Evolutionary conservation across 2,329 filamentous ascomycete species (phyloP), one percentile per base, ranked within the genome.

Genomic region (Fusarium dlaminii): DNA sequence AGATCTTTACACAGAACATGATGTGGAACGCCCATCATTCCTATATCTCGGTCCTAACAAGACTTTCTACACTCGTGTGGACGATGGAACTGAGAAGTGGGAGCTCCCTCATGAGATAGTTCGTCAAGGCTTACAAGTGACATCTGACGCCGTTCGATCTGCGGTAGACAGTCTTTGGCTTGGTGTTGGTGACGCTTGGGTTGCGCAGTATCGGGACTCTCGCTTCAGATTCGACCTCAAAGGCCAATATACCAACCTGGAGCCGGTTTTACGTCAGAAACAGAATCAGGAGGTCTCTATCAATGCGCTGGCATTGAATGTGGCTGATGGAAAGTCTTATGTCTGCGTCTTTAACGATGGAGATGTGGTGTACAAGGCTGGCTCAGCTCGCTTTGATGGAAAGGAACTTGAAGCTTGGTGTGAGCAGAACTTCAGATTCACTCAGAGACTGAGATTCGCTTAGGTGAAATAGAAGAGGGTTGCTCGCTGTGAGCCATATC

Each of bases 21-120:
- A 78, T 43, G 68, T 75, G 17, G 75, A 75, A n/a, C 73, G 76
- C 10, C 76, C 76, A 2, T 36, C 40, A 5, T 76, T 77, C 9
- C 48, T 77, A n/a, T 75, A 66, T 22, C 61, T 78, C 17, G 76
- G 76, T 2, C 68, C 64, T 4, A 32, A 64, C 43, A 60, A 62
- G 9, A 62, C 63, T n/a, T 78, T 69, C 52, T 77, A 75, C 57
- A 69, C 70, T 55, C 76, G 76, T 4, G 51, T 56, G 45, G 68
- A 67, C 11, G 61, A 71, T 18, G 62, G 62, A 3, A 57, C 55
- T 18, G 67, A 76, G 58, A 73, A 70, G 20, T 78, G 73, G 76
- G 52, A 68, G 10, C 46, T 78, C 1, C 59, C 75, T 15, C 20
- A 30, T 1, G 46, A 61, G 8, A 55, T 70, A 4, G 8, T 63